phyloP scores from a whole-genome alignment of 2,329 filamentous ascomycete species.

The Diaporthe humulicola region DNA sequence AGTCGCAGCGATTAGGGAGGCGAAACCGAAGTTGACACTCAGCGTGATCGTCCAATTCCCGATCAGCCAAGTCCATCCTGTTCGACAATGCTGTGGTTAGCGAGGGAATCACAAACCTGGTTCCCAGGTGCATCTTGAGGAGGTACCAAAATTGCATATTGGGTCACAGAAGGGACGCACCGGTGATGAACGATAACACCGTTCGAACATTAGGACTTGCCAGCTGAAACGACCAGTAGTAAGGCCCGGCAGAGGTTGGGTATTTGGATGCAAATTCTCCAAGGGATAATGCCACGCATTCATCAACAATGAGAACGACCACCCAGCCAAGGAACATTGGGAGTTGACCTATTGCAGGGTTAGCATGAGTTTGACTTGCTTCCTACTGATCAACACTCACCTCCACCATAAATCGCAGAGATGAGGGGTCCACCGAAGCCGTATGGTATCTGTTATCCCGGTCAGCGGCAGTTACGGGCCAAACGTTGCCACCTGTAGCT shows the following conservation, averaged over 20 bases:
- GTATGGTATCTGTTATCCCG: conserved; percentile 60
- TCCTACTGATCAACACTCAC: conserved; percentile 42
- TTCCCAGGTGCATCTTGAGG: accelerated
- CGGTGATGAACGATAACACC: conserved; percentile 62
- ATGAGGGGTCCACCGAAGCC: conserved; percentile 58
- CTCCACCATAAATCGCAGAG: conserved; percentile 54
- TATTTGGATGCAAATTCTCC: conserved; percentile 65
- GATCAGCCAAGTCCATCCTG: conserved; percentile 65
- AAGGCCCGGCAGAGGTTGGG: conserved; percentile 64
- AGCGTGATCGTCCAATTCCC: conserved; percentile 66
- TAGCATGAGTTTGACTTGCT: neutral
- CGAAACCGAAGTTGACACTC: conserved; percentile 68
- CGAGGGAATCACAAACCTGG: accelerated
- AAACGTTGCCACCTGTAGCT: neutral
- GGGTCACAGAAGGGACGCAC: neutral
- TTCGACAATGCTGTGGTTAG: neutral
- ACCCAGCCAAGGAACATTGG: conserved; percentile 71
- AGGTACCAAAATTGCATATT: accelerated
- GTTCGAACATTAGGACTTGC: conserved; percentile 56
- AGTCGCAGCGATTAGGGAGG: conserved; percentile 64
- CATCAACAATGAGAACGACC: conserved; percentile 64
- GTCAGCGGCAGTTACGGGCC: neutral
- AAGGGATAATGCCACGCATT: conserved; percentile 65
- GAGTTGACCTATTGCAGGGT: conserved; percentile 56
- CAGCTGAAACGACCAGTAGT: conserved; percentile 68